Evolutionary conservation across 2,329 filamentous ascomycete species (phyloP).

Genomic region (Colletotrichum sp.): DNA sequence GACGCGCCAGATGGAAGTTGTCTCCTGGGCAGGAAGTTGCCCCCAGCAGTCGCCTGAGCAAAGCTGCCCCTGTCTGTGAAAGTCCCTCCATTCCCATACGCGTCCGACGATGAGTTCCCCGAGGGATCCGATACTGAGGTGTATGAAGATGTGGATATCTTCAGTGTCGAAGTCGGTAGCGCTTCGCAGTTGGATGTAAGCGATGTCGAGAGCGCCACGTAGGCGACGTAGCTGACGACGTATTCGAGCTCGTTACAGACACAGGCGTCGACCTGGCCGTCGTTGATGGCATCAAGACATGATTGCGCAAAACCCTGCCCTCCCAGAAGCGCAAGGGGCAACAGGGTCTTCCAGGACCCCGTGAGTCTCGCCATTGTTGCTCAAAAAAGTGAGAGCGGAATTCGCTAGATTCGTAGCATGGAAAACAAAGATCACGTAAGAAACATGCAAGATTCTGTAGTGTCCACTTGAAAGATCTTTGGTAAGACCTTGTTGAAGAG

Average conservation of each 20-base stretch:
- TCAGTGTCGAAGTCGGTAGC: background rate
- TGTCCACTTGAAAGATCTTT: background rate
- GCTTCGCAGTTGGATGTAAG: constrained; percentile 7
- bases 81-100: background rate
- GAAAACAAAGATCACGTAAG: background rate
- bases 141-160: background rate
- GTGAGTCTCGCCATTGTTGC: background rate
- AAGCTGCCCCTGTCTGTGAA: background rate
- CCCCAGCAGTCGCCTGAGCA: background rate
- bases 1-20: background rate
- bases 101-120: background rate
- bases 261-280: background rate
- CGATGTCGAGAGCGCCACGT: constrained; percentile 12
- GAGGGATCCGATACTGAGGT: background rate
- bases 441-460: background rate
- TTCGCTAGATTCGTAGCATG: background rate
- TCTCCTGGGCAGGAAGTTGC: background rate
- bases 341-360: background rate
- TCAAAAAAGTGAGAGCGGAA: background rate
- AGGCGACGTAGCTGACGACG: constrained; percentile 15
- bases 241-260: constrained; percentile 13
- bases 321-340: constrained; percentile 1
- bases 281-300: constrained; percentile 12
- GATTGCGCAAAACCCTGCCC: background rate
- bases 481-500: background rate